Base-by-base conservation (phyloP, 805 yeast genomes). In the Cyberlindnera petersonii region DNA sequence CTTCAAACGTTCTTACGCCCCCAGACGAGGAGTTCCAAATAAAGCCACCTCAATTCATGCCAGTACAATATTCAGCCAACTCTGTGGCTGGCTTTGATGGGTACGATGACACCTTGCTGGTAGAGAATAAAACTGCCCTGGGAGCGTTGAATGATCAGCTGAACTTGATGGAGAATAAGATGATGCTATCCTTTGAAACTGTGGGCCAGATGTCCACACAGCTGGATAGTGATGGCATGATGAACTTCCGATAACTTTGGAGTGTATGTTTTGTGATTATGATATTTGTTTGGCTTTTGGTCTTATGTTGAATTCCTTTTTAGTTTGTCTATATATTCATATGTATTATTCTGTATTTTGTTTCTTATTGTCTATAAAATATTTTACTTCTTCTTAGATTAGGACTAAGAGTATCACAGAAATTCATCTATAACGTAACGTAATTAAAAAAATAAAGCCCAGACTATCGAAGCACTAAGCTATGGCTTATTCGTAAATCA, bases 31-130 rank as follows among this genome's bases (percentile, higher is more conserved):
- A 37, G 29, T 42, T 42, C 36, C 37, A 33, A 10, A 33, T 42
- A 33, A 28, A 36, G 22, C 42, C 41, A 19, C 42, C 42, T 16
- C 44, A 41, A 10, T 13, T 18, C 11, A 65, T 88, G 9, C 9
- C 68, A 86, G 18, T 23, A 5, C 33, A 36, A 13, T 32, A 32
- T 17, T 27, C 35, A 4, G 20, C 22, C 16, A 31, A 31, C 34
- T 22, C n/a, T n/a, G 17, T 28, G 31, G 32, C 13, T 10, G 18
- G 16, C 18, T 19, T 7, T 7, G 14, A 26, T 15, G 19, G 16
- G 18, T 26, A n/a, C n/a, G 17, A 26, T 15, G 9, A 9, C 16
- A n/a, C 30, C 14, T 15, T 26, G 30, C 6, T 26, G 6, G 30
- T 7, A 24, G 13, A 4, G 8, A 16, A 20, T 13, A 16, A 19